Base-by-base conservation (phyloP, 106 monocot genomes). In the Iris macrosiphon region DNA sequence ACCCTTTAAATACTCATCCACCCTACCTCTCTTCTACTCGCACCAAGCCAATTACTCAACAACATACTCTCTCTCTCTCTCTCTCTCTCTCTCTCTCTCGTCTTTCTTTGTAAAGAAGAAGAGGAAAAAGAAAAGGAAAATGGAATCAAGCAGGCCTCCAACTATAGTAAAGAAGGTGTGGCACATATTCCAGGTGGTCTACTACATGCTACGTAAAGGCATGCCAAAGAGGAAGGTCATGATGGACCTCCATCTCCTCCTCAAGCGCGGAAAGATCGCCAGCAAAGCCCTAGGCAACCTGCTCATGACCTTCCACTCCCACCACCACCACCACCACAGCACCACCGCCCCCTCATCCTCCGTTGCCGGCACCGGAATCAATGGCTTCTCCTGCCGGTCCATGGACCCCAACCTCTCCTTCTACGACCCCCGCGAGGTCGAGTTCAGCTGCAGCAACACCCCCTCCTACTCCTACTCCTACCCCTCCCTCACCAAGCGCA, bases 391-490 rank as follows among this genome's bases (percentile, higher is more conserved):
- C 4, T 74, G 73, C 59, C 59, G 68, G 3, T 60, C 63, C 45
- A 53, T 60, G 54, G 79, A 79, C 11, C 49, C 73, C 14, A 24
- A 47, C 33, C 17, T 15, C 20, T 60, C 78, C 52, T 60, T 79
- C 67, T 79, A 75, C 75, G 28, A 6, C 33, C 79, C 84, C 13
- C 39, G 37, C 15, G 84, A 79, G 37, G 68, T 75, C 3, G 72
- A 84, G 64, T 84, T 84, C 68, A 84, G 79, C 64, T 79, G 84
- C 79, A 72, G 68, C 75, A 79, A 59, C 71, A 84, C 79, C 51
- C 79, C 84, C 50, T 35, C 41, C 55, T 58, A 28, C 66, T 24
- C 54, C 2, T 46, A 19, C 38, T 53, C 33, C 55, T 31, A 7
- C 24, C 45, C 16, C 13, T 23, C 59, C 41, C 13, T 52, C 49